Conservation (phyloP, 345 rosid genomes). For the Carallia brachiata region DNA sequence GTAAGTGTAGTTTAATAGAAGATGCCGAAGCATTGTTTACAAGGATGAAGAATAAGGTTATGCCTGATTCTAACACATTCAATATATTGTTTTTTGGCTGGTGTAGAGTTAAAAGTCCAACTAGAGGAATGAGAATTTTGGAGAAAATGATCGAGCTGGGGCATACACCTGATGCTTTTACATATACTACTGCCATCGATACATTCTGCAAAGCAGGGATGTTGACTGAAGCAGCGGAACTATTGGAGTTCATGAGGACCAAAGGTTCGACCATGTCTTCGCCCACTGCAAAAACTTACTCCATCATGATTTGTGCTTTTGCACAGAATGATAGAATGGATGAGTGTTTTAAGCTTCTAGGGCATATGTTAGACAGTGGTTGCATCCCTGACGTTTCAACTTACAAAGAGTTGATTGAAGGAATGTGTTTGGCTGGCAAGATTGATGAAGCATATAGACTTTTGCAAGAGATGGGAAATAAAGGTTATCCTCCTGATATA, state of each 20-base stretch:
- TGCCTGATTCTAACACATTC: constrained; percentile 63
- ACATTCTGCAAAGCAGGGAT: constrained; percentile 75
- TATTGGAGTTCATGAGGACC: constrained; percentile 81
- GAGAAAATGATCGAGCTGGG: constrained; percentile 88
- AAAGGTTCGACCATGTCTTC: constrained; percentile 79
- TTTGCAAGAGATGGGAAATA: constrained; percentile 77
- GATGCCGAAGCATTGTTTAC: constrained; percentile 61
- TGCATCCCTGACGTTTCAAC: constrained; percentile 95
- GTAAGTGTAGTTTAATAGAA: constrained; percentile 75
- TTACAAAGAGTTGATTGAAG: constrained; percentile 73
- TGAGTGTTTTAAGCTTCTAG: constrained; percentile 65
- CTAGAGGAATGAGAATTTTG: constrained; percentile 59
- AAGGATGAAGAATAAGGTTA: constrained; percentile 54
- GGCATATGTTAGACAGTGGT: constrained; percentile 69
- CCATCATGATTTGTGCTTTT: constrained; percentile 66
- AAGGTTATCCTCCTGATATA: constrained; percentile 85
- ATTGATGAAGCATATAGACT: constrained; percentile 73
- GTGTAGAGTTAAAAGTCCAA: constrained; percentile 82
- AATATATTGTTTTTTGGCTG: constrained; percentile 88
- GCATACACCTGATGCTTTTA: constrained; percentile 71
- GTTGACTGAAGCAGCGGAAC: constrained; percentile 71
- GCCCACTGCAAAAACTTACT: constrained; percentile 82
- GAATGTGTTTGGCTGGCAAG: constrained; percentile 74
- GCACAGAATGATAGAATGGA: constrained; percentile 55
- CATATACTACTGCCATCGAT: constrained; percentile 80